These are phyloP conservation scores for Striga asiatica DNA, from an alignment of 257 asterid genomes.

Conservation along the genomic window DNA sequence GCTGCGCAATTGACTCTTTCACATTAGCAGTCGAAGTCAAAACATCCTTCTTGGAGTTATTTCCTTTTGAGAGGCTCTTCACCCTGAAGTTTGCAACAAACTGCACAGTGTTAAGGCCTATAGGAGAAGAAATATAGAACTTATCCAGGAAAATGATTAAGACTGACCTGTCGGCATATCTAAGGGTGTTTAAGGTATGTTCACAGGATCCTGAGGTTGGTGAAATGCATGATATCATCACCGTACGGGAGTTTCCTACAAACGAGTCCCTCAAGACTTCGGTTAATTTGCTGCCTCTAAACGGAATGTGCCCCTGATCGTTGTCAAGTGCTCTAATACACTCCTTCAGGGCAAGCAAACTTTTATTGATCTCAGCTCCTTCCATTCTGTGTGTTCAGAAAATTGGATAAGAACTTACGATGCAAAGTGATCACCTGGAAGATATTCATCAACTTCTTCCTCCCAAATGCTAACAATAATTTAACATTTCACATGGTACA, in stretches of 20 bases:
- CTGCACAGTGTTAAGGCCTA: conserved; percentile 3
- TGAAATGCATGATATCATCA: conserved; percentile 87
- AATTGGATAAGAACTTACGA: background rate
- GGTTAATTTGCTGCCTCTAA: conserved; percentile 92
- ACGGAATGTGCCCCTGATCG: conserved; percentile 92
- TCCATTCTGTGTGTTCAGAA: conserved; percentile 58
- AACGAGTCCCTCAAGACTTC: conserved; percentile 94
- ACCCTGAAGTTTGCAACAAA: conserved; percentile 38
- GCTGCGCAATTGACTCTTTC: conserved; percentile 61
- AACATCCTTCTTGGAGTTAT: conserved; percentile 60
- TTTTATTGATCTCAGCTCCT: conserved; percentile 97
- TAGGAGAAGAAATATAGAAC: conserved; percentile 6
- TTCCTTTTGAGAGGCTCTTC: conserved; percentile 90
- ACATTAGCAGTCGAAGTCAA: conserved; percentile 51
- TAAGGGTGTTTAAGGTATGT: conserved; percentile 82
- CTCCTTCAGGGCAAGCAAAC: conserved; percentile 96
- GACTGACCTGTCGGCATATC: conserved; percentile 89
- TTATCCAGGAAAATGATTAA: background rate
- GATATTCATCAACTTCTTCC: background rate
- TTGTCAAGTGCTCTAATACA: conserved; percentile 98
- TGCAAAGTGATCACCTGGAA: background rate
- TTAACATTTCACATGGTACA: background rate
- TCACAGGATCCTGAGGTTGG: conserved; percentile 92
- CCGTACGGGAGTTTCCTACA: conserved; percentile 92
- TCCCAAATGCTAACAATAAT: background rate